Evolutionary conservation across 352 stramenopile genomes (phyloP).

Genomic region (Aphanomyces cochlioides): DNA sequence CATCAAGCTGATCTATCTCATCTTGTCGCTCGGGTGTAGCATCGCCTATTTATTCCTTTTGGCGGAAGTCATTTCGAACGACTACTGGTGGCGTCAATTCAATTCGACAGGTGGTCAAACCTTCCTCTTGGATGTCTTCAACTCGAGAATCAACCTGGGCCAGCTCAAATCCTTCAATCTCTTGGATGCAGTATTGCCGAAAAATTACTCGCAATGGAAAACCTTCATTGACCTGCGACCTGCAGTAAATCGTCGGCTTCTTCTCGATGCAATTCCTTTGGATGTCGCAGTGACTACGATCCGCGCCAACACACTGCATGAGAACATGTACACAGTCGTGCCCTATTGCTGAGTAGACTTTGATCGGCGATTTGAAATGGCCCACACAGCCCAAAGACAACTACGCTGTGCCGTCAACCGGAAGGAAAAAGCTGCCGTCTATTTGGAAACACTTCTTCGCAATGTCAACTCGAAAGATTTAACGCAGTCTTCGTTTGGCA

Average conservation of each 20-base stretch:
- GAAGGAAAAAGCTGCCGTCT: constrained; percentile 10
- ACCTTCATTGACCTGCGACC: constrained; percentile 17
- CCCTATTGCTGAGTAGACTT: constrained; percentile 24
- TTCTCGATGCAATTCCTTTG: not conserved
- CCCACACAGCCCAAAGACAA: constrained; percentile 8
- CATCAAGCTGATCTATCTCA: not conserved
- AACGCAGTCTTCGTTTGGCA: constrained; percentile 1
- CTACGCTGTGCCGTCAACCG: not conserved
- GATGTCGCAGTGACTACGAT: not conserved
- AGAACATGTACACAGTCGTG: constrained; percentile 14
- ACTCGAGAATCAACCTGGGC: not conserved
- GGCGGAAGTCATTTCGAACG: constrained; percentile 11
- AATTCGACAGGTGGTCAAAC: constrained; percentile 17
- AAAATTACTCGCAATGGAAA: not conserved
- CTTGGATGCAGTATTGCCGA: not conserved
- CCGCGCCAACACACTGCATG: constrained; percentile 1
- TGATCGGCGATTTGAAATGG: constrained; percentile 9
- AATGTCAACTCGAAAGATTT: constrained; percentile 23
- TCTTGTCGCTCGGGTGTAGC: constrained; percentile 17
- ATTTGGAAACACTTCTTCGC: constrained; percentile 18
- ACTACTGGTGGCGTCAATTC: constrained; percentile 26
- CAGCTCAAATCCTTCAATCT: not conserved
- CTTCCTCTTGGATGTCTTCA: constrained; percentile 14
- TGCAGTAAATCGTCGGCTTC: not conserved
- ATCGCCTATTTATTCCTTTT: constrained; percentile 1